Evolutionary conservation across 2,329 filamentous ascomycete genomes (phyloP).

Genomic region (Pseudogymnoascus sp.): DNA sequence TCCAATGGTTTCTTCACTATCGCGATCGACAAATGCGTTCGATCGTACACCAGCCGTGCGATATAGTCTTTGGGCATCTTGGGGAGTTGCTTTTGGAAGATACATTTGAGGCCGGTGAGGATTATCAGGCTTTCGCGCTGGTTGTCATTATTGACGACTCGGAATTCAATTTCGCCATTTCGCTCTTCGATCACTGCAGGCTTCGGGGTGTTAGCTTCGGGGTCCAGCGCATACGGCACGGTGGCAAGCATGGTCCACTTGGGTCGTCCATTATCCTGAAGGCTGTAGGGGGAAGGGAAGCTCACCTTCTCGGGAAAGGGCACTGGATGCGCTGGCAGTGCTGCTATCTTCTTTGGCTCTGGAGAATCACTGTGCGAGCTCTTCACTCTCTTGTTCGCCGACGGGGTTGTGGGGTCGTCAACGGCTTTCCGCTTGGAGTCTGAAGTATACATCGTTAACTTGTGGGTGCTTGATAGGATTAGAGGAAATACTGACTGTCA

Average conservation of each 20-base stretch:
- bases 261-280: background rate
- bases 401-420: conserved; percentile 53
- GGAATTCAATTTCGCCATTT: conserved; percentile 89
- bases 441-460: conserved; percentile 19
- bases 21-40: conserved; percentile 90
- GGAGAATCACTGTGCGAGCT: conserved; percentile 33
- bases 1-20: conserved; percentile 95
- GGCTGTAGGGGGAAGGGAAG: background rate
- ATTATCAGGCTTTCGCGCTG: conserved; percentile 84
- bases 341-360: conserved; percentile 42
- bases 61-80: conserved; percentile 99
- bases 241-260: background rate
- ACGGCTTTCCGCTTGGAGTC: conserved; percentile 65
- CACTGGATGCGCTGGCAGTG: conserved; percentile 51
- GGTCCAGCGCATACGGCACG: background rate
- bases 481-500: background rate
- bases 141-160: conserved; percentile 95
- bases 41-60: conserved; percentile 91
- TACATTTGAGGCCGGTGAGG: conserved; percentile 89
- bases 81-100: conserved; percentile 95
- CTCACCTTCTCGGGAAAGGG: conserved; percentile 81
- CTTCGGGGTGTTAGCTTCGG: conserved; percentile 34
- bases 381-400: conserved; percentile 58
- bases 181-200: conserved; percentile 90
- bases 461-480: background rate